Conservation (phyloP, 257 asterid species). For the Verbena officinalis region DNA sequence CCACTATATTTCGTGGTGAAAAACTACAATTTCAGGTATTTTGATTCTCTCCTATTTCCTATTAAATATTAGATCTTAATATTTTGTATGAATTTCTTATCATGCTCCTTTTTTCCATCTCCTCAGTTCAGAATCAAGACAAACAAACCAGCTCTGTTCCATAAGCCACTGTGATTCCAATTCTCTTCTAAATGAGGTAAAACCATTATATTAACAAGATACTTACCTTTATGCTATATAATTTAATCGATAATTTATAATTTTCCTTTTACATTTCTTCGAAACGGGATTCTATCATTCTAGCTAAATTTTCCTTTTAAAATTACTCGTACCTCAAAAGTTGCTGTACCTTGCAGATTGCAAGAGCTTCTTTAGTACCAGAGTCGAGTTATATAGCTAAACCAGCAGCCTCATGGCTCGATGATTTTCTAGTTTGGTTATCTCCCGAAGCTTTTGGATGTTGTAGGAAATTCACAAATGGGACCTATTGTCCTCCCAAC, state of each 20-base stretch:
- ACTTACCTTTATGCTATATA: neutral
- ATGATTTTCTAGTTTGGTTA: constrained; percentile 95
- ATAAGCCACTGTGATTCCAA: constrained; percentile 91
- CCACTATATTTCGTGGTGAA: constrained; percentile 93
- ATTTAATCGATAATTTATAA: neutral
- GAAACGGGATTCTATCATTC: neutral
- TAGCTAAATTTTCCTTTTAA: neutral
- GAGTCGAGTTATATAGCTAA: constrained; percentile 95
- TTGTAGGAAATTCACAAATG: constrained; percentile 90
- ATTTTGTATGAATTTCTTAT: neutral
- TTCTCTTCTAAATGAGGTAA: constrained; percentile 95
- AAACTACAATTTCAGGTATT: constrained; percentile 87
- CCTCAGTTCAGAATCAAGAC: constrained; percentile 85
- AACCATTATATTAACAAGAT: constrained; percentile 11
- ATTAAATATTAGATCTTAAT: neutral
- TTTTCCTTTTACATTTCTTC: neutral
- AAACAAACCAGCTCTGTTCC: constrained; percentile 92
- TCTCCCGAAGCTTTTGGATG: constrained; percentile 99
- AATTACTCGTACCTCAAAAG: constrained; percentile 14
- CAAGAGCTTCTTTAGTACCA: constrained; percentile 86
- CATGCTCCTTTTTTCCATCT: constrained; percentile 23
- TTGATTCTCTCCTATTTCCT: neutral
- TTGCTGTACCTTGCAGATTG: constrained; percentile 59
- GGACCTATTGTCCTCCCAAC: constrained; percentile 89
- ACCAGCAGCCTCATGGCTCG: constrained; percentile 99